A percentile compares a stretch with the other conserved stretches of the same genome.
phyloP scores from a whole-genome alignment of 768 basidiomycete genomes.

The Exidia glandulosa region DNA sequence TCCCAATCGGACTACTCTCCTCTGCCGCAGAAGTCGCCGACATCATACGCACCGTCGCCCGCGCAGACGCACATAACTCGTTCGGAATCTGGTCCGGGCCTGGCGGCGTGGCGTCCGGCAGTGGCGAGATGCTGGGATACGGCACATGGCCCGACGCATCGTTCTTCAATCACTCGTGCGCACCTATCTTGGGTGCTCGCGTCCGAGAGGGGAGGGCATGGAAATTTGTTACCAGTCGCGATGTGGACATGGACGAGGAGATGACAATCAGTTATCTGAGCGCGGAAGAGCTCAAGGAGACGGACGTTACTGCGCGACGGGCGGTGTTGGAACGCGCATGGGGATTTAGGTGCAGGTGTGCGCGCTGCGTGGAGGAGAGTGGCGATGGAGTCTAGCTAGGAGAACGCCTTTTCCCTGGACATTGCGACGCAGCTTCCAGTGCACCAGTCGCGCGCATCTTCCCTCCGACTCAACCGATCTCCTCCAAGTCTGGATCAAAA shows the following conservation, averaged over 20 bases:
- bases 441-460: no score
- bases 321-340: neutral
- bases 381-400: no score
- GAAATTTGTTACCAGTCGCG: neutral
- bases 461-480: no score
- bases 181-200: neutral
- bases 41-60: neutral
- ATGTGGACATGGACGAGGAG: neutral
- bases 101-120: constrained; percentile 2
- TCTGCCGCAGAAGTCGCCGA: neutral
- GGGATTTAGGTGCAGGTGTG: neutral
- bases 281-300: neutral
- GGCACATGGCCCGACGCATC: constrained; percentile 9
- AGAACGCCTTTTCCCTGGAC: no score
- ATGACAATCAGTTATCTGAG: neutral
- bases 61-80: constrained; percentile 9
- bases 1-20: neutral
- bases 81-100: constrained; percentile 10
- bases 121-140: constrained; percentile 11
- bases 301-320: neutral
- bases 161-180: constrained; percentile 12
- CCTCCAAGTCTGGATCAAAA: no score
- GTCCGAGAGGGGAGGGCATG: neutral
- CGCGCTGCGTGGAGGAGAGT: neutral
- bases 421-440: no score